Evolutionary conservation across 2,329 filamentous ascomycete species (phyloP).

Genomic region (Sphaceloma murrayae): DNA sequence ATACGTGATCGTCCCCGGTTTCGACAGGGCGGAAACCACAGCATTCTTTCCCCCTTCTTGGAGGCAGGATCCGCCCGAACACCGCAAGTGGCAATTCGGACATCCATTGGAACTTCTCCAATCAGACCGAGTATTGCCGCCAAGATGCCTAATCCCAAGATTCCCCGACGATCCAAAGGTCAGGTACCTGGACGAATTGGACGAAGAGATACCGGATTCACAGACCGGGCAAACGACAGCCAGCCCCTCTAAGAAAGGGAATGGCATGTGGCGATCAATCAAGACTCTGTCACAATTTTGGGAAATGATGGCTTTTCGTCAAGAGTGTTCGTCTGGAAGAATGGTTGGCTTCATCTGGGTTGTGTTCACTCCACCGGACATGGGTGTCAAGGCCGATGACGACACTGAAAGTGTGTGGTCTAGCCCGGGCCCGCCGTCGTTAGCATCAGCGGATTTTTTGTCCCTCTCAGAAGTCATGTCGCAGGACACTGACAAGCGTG

Average conservation of each 20-base stretch:
- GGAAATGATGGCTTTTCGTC: conserved; percentile 95
- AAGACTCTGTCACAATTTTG: conserved; percentile 84
- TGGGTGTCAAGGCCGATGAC: conserved; percentile 8
- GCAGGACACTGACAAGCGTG: conserved; percentile 14
- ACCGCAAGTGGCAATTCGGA: conserved; percentile 47
- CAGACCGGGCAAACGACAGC: conserved; percentile 17
- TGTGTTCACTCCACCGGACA: conserved; percentile 54
- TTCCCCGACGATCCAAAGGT: conserved; percentile 96
- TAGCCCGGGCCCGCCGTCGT: conserved; percentile 4
- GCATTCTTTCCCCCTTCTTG: conserved; percentile 59
- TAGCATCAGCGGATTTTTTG: not conserved
- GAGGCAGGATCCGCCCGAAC: conserved; percentile 32
- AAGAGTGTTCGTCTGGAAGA: conserved; percentile 87
- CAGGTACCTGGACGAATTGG: conserved; percentile 77
- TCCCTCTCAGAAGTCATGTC: conserved; percentile 7
- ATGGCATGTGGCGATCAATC: conserved; percentile 73
- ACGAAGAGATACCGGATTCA: conserved; percentile 60
- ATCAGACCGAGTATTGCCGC: conserved; percentile 52
- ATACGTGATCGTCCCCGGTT: conserved; percentile 78
- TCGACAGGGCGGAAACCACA: conserved; percentile 71
- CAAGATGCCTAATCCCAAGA: conserved; percentile 73
- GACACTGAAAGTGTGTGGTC: conserved; percentile 9
- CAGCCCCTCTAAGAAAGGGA: conserved; percentile 36
- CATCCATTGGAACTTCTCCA: conserved; percentile 66
- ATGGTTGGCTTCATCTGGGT: conserved; percentile 94